Conservation (phyloP, 139 green algal species). For the Spirogloea muscicola region DNA sequence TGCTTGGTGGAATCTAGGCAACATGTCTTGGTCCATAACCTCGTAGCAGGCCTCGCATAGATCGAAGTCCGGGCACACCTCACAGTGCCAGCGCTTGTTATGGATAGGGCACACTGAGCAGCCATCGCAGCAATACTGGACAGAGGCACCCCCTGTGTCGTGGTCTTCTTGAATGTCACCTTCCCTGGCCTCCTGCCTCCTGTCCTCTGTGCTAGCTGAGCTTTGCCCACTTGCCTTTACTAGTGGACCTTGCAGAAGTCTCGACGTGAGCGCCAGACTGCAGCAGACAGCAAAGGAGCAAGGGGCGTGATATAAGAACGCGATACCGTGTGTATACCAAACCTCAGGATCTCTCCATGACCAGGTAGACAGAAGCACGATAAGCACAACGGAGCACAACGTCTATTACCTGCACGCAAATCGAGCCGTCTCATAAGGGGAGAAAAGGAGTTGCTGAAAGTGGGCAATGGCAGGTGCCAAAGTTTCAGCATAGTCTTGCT, state of each 20-base stretch:
- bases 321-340: not conserved
- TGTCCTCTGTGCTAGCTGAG: not conserved
- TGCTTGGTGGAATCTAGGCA: too few relatives aligned
- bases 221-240: not conserved
- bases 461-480: slow-evolving; percentile 3
- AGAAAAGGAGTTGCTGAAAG: slow-evolving; percentile 11
- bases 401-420: slow-evolving; percentile 15
- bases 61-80: slow-evolving; percentile 50
- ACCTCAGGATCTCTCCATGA: not conserved
- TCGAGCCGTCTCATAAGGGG: slow-evolving; percentile 6
- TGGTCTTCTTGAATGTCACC: too few relatives aligned
- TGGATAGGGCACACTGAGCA: slow-evolving; percentile 47
- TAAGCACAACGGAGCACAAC: not conserved
- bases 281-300: slow-evolving; percentile 24
- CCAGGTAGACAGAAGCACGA: not conserved
- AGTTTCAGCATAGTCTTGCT: not conserved
- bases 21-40: too few relatives aligned
- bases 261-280: slow-evolving; percentile 27
- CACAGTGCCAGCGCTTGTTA: slow-evolving; percentile 47
- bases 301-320: not conserved
- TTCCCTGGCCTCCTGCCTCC: too few relatives aligned
- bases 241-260: slow-evolving; percentile 15
- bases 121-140: slow-evolving; percentile 49
- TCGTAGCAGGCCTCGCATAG: slow-evolving; percentile 45
- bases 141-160: too few relatives aligned